Percentiles rank a stretch among this genome's conserved stretches.
phyloP scores from a whole-genome alignment of 495 filamentous ascomycete genomes.

The Penicillium longicatenatum region DNA sequence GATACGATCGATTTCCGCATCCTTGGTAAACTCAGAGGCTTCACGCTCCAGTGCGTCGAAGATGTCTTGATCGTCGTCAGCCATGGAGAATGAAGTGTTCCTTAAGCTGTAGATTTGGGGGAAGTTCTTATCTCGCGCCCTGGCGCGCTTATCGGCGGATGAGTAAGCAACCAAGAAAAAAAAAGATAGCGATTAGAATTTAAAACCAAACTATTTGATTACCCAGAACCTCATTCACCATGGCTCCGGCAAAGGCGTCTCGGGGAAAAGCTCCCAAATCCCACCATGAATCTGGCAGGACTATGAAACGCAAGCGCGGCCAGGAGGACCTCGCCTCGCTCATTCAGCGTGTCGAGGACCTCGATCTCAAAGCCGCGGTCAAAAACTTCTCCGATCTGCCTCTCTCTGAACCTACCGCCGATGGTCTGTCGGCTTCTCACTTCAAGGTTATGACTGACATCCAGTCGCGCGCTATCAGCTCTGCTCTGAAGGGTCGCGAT shows the following conservation, averaged over 20 bases:
- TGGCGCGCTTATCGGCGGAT: slow-evolving; percentile 38
- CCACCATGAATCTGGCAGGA: slow-evolving; percentile 32
- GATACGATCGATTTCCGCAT: slow-evolving; percentile 95
- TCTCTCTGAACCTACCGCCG: slow-evolving; percentile 78
- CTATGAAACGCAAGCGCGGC: slow-evolving; percentile 65
- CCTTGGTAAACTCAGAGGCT: slow-evolving; percentile 90
- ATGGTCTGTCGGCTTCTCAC: slow-evolving; percentile 81
- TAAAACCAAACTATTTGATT: slow-evolving; percentile 9
- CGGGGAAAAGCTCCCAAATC: slow-evolving; percentile 26
- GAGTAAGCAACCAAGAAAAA: slow-evolving; percentile 38
- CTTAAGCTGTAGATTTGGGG: not conserved
- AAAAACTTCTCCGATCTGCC: slow-evolving; percentile 76
- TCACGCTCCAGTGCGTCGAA: slow-evolving; percentile 84
- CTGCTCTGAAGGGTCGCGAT: slow-evolving; percentile 83
- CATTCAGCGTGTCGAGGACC: slow-evolving; percentile 49
- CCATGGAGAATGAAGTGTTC: slow-evolving; percentile 26
- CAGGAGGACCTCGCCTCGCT: slow-evolving; percentile 48
- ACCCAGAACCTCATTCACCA: slow-evolving; percentile 14
- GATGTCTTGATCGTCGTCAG: slow-evolving; percentile 70
- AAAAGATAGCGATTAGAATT: slow-evolving; percentile 24
- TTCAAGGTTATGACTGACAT: slow-evolving; percentile 92
- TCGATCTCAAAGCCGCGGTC: slow-evolving; percentile 51
- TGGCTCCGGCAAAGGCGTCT: slow-evolving; percentile 32
- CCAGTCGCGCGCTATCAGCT: slow-evolving; percentile 81
- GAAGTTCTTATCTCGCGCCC: not conserved